Percentiles rank a stretch among this genome's conserved stretches.
phyloP scores from a whole-genome alignment of 176 grass and related monocot genomes.

The Lolium multiflorum region DNA sequence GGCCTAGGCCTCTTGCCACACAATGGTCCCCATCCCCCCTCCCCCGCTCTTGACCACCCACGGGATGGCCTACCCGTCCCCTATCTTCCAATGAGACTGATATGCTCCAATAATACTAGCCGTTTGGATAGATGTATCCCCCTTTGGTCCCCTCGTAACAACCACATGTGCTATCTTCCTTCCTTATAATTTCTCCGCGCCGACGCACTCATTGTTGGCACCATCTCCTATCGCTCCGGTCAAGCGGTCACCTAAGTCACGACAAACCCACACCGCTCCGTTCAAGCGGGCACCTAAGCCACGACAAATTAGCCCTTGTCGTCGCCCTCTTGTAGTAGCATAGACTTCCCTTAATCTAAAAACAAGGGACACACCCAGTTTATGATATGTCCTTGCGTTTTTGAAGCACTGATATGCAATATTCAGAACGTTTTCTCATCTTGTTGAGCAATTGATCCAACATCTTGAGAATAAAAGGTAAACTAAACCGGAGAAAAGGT shows the following conservation, averaged over 20 bases:
- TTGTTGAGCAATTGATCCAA: conserved; percentile 28
- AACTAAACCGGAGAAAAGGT: conserved; percentile 6
- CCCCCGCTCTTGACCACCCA: too few species aligned
- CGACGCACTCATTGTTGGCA: not conserved
- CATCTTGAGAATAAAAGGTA: not conserved
- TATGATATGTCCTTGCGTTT: not conserved
- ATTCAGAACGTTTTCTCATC: not conserved
- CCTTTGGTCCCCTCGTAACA: not conserved
- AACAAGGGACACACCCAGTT: not conserved
- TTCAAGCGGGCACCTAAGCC: not conserved
- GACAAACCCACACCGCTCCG: not conserved
- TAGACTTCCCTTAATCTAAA: not conserved
- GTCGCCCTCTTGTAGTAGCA: accelerated
- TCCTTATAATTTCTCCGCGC: not conserved
- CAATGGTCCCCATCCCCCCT: too few species aligned
- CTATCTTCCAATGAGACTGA: too few species aligned
- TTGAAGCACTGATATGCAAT: conserved; percentile 8
- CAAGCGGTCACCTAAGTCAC: too few species aligned
- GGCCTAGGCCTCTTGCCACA: too few species aligned
- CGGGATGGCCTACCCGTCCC: too few species aligned
- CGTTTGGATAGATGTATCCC: too few species aligned
- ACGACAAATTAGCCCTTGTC: not conserved
- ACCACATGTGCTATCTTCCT: not conserved
- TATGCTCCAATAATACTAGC: too few species aligned
- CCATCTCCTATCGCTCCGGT: not conserved